Percentiles rank a stretch among this genome's conserved stretches.
Conservation (phyloP, 108 stramenopile species). For the Seminavis robusta region DNA sequence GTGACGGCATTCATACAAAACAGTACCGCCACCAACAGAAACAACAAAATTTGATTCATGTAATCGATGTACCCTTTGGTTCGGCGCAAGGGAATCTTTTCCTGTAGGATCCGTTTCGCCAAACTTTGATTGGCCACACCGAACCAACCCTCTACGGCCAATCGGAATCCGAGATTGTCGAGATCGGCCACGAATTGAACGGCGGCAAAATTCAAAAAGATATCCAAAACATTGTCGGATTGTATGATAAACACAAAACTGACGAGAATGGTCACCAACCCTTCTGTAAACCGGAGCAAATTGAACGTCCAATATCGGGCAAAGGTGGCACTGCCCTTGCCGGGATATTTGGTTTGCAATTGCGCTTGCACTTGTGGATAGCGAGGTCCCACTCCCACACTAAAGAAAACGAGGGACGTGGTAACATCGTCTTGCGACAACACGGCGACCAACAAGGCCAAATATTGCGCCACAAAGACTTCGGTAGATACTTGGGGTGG, state of each 20-base stretch:
- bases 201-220: constrained; percentile 73
- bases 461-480: constrained; percentile 34
- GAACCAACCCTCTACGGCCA: constrained; percentile 44
- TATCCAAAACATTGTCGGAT: constrained; percentile 24
- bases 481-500: no score
- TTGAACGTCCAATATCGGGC: constrained; percentile 34
- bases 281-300: constrained; percentile 42
- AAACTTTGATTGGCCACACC: no score
- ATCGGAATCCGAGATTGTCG: constrained; percentile 49
- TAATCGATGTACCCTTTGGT: no score
- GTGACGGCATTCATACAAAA: no score
- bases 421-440: constrained; percentile 57
- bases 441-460: constrained; percentile 49
- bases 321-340: constrained; percentile 17
- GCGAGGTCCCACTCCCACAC: no score
- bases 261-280: constrained; percentile 34
- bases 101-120: no score
- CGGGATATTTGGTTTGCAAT: constrained; percentile 23
- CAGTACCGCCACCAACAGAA: no score
- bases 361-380: no score
- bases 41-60: no score
- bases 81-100: no score
- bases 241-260: constrained; percentile 47
- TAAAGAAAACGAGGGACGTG: constrained; percentile 30
- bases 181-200: constrained; percentile 51